These are phyloP conservation scores for Taxillus chinensis DNA, from an alignment of 164 flowering plant genomes.

Conservation along the genomic window DNA sequence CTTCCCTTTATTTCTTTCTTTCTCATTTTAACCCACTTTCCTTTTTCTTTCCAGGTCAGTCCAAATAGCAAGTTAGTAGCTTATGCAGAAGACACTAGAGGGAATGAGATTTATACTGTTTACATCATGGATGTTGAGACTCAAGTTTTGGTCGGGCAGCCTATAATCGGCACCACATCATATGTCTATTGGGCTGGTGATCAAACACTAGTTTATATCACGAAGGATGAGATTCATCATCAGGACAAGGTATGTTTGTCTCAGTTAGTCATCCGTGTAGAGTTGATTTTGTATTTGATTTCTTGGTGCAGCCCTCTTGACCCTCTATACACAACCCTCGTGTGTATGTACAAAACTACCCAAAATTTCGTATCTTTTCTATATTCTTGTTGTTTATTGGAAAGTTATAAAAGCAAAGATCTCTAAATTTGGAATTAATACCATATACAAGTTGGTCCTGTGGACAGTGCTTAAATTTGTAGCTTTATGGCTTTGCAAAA, in stretches of 20 bases:
- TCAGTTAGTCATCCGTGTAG: not conserved
- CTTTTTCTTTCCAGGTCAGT: conserved; percentile 42
- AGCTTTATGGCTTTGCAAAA: too few relatives aligned
- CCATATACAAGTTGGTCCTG: too few relatives aligned
- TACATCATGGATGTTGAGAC: conserved; percentile 69
- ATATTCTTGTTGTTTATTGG: too few relatives aligned
- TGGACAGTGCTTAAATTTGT: too few relatives aligned
- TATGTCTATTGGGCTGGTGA: conserved; percentile 84
- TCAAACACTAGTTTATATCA: conserved; percentile 60
- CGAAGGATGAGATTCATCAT: conserved; percentile 81
- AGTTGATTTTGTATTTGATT: too few relatives aligned
- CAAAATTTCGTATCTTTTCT: too few relatives aligned
- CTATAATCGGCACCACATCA: conserved; percentile 46
- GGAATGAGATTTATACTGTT: conserved; percentile 79
- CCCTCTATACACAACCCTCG: too few relatives aligned
- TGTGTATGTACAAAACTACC: too few relatives aligned
- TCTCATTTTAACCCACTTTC: not conserved
- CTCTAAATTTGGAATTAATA: too few relatives aligned
- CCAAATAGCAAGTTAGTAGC: conserved; percentile 79
- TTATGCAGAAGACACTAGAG: conserved; percentile 88
- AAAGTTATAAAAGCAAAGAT: too few relatives aligned
- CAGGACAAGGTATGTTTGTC: conserved; percentile 63
- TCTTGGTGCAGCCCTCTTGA: too few relatives aligned
- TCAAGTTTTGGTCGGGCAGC: conserved; percentile 38
- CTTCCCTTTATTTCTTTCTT: not conserved